Percentiles rank a stretch among this genome's conserved stretches.
Conservation (phyloP, 2,329 filamentous ascomycete species). For the Penicillium sp. region DNA sequence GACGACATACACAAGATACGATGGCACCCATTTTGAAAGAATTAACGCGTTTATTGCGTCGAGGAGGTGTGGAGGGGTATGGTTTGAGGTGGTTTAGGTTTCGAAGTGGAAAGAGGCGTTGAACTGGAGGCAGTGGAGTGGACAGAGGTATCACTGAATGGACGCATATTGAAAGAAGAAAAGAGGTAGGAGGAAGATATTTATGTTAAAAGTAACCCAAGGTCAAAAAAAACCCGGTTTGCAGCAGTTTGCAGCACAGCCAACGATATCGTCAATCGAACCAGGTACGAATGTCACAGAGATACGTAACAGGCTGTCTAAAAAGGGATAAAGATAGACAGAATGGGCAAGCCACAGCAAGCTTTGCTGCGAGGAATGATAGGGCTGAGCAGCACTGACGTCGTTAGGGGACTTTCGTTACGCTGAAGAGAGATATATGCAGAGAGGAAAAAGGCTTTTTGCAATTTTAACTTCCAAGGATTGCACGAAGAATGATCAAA, state of each 20-base stretch:
- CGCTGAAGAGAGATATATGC: neutral
- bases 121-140: conserved; percentile 32
- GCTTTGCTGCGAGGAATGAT: conserved; percentile 11
- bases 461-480: conserved; percentile 3
- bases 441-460: neutral
- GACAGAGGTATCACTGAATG: conserved; percentile 29
- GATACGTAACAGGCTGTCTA: conserved; percentile 19
- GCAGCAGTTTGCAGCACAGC: neutral
- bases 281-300: neutral
- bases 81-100: conserved; percentile 14
- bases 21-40: conserved; percentile 72
- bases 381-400: conserved; percentile 18
- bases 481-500: neutral
- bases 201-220: neutral
- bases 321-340: conserved; percentile 24
- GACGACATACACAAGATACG: conserved; percentile 71
- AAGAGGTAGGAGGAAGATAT: neutral
- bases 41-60: conserved; percentile 2
- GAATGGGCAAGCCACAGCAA: conserved; percentile 2
- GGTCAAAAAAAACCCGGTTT: conserved; percentile 3
- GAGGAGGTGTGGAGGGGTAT: conserved; percentile 4
- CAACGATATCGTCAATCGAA: neutral
- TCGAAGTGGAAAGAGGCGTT: conserved; percentile 4
- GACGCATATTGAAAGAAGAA: conserved; percentile 24
- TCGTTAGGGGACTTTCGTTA: neutral